Evolutionary conservation across 305 asterid genomes (phyloP).

Genomic region (Fraxinus greggii): DNA sequence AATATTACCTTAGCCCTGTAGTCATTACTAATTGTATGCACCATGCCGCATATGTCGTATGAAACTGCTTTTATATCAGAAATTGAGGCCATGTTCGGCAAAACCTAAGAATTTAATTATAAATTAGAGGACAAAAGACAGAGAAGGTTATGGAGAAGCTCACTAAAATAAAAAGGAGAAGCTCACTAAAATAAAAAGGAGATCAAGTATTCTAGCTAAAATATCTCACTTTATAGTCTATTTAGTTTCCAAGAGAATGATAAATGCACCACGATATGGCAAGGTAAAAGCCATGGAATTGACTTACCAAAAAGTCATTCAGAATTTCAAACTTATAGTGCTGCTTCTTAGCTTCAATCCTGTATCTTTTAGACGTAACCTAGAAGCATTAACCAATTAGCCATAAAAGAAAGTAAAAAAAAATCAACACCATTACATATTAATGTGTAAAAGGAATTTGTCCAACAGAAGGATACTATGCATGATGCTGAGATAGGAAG

Average conservation of each 20-base stretch:
- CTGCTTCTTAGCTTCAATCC: constrained; percentile 77
- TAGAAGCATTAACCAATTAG: constrained; percentile 35
- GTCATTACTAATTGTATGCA: constrained; percentile 59
- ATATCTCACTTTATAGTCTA: not conserved
- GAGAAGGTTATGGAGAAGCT: constrained; percentile 1
- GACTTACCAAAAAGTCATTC: constrained; percentile 76
- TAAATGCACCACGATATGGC: constrained; percentile 11
- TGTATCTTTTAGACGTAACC: constrained; percentile 91
- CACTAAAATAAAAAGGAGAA: constrained; percentile 19
- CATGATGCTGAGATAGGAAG: constrained; percentile 4
- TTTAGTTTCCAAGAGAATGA: constrained; percentile 8
- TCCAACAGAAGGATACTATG: constrained; percentile 20
- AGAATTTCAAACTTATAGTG: constrained; percentile 76
- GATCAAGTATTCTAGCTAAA: constrained; percentile 14
- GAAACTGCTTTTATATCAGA: constrained; percentile 81
- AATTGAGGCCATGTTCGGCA: constrained; percentile 91
- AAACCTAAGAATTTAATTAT: constrained; percentile 48
- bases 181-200: constrained; percentile 20
- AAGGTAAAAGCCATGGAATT: constrained; percentile 23
- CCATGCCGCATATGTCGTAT: constrained; percentile 78
- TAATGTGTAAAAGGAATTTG: constrained; percentile 4
- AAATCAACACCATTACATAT: not conserved
- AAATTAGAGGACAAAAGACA: constrained; percentile 25
- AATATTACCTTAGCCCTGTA: constrained; percentile 68
- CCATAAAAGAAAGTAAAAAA: not conserved